Conservation (phyloP, 306 rosid species). For the Prunus mume region DNA sequence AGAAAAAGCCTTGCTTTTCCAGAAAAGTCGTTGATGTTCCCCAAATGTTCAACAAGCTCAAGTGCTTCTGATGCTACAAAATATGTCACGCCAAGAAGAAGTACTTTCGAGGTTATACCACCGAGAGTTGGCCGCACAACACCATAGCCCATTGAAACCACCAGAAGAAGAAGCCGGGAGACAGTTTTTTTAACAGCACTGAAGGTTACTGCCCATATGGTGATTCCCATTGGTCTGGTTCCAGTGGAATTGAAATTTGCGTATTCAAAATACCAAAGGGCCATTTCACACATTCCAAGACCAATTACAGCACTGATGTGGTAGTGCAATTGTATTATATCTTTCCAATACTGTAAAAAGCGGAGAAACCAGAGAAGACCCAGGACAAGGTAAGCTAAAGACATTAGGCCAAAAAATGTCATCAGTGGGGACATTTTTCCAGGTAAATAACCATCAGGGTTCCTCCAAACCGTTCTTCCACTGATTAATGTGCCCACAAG, state of each 20-base stretch:
- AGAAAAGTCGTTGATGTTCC: constrained; percentile 67
- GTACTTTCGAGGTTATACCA: constrained; percentile 50
- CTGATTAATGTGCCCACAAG: constrained; percentile 51
- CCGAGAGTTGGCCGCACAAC: constrained; percentile 71
- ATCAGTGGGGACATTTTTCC: constrained; percentile 70
- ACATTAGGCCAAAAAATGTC: constrained; percentile 71
- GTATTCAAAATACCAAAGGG: constrained; percentile 73
- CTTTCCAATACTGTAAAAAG: constrained; percentile 64
- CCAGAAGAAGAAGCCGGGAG: constrained; percentile 67
- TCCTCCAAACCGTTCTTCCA: constrained; percentile 77
- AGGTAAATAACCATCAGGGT: constrained; percentile 70
- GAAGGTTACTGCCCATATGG: constrained; percentile 65
- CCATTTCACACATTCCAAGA: constrained; percentile 84
- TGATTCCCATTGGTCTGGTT: constrained; percentile 68
- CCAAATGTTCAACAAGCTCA: constrained; percentile 76
- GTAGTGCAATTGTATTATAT: constrained; percentile 65
- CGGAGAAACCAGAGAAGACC: constrained; percentile 70
- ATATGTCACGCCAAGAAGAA: constrained; percentile 58
- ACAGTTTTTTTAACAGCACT: constrained; percentile 66
- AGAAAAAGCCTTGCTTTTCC: constrained; percentile 63
- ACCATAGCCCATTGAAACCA: constrained; percentile 73
- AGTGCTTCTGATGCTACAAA: constrained; percentile 72
- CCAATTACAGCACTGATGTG: constrained; percentile 72
- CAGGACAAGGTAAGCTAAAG: constrained; percentile 61
- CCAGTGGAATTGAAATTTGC: constrained; percentile 70